A percentile compares a stretch with the other conserved stretches of the same genome.
Evolutionary conservation across 441 rosid species (phyloP).

Genomic region (Biscutella laevigata): DNA sequence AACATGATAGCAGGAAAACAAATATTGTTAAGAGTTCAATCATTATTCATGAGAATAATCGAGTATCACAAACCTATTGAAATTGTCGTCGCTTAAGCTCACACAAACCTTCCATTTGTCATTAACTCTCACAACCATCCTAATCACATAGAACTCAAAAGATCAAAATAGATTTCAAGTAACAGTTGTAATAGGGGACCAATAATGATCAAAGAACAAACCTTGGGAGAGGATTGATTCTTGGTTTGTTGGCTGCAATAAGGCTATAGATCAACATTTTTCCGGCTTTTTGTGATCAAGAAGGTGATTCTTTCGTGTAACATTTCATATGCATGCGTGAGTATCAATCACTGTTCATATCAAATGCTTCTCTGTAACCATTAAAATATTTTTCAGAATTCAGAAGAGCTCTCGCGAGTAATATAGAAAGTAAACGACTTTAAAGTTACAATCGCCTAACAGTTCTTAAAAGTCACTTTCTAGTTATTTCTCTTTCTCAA

Average conservation of each 20-base stretch:
- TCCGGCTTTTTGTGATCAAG: too few relatives aligned
- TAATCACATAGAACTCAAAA: constrained; percentile 24
- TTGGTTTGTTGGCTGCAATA: constrained; percentile 38
- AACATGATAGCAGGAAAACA: constrained; percentile 40
- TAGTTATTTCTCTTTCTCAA: too few relatives aligned
- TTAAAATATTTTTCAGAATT: too few relatives aligned
- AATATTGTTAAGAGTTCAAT: background rate
- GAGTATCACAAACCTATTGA: constrained; percentile 56
- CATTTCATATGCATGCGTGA: too few relatives aligned
- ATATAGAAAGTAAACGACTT: too few relatives aligned
- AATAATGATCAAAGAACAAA: constrained; percentile 13
- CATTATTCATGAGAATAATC: background rate
- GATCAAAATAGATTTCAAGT: background rate
- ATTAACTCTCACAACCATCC: constrained; percentile 58
- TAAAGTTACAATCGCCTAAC: too few relatives aligned
- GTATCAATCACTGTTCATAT: too few relatives aligned
- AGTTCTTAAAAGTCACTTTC: too few relatives aligned
- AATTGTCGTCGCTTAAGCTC: constrained; percentile 83
- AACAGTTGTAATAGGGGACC: background rate
- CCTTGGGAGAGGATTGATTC: constrained; percentile 46
- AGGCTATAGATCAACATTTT: constrained; percentile 60
- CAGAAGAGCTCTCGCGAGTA: too few relatives aligned
- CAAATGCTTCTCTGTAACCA: too few relatives aligned
- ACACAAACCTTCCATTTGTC: constrained; percentile 88
- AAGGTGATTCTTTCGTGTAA: too few relatives aligned